Conservation (phyloP, 1,139 yeast genomes). For the Taphrina flavorubra region DNA sequence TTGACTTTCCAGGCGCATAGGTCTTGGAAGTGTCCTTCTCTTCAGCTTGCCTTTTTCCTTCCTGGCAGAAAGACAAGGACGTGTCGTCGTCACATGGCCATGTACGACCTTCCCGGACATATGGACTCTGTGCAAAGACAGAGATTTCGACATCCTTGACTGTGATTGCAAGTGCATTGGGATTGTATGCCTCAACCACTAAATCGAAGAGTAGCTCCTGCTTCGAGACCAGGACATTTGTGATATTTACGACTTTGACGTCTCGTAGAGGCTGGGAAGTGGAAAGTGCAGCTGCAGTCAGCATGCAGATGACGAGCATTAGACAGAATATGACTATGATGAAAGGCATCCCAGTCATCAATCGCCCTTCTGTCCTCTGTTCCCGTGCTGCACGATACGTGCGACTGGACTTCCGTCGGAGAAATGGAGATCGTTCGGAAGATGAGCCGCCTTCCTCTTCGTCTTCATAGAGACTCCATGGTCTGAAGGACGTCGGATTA, state of each 20-base stretch:
- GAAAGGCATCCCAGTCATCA: slow-evolving; percentile 34
- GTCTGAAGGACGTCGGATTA: slow-evolving; percentile 27
- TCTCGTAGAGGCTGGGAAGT: slow-evolving; percentile 81
- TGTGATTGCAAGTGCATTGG: slow-evolving; percentile 76
- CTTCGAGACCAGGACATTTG: slow-evolving; percentile 76
- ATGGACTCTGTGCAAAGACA: slow-evolving; percentile 81
- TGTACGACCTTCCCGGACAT: slow-evolving; percentile 50
- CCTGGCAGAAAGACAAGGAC: not conserved
- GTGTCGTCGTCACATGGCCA: slow-evolving; percentile 3
- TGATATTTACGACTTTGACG: slow-evolving; percentile 65
- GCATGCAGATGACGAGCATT: slow-evolving; percentile 35
- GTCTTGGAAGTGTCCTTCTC: not conserved
- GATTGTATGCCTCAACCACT: slow-evolving; percentile 79
- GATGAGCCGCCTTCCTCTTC: slow-evolving; percentile 32
- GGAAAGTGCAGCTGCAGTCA: slow-evolving; percentile 65
- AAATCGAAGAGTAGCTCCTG: slow-evolving; percentile 85
- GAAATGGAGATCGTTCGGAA: slow-evolving; percentile 32
- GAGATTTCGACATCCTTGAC: slow-evolving; percentile 76
- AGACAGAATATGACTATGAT: slow-evolving; percentile 36
- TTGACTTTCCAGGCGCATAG: not conserved
- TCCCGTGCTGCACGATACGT: slow-evolving; percentile 5
- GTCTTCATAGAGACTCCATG: slow-evolving; percentile 34
- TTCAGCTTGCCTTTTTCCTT: not conserved
- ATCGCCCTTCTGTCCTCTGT: slow-evolving; percentile 4
- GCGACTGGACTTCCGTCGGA: slow-evolving; percentile 23